Base-by-base conservation (phyloP, 805 yeast species). In the Candida takata region DNA sequence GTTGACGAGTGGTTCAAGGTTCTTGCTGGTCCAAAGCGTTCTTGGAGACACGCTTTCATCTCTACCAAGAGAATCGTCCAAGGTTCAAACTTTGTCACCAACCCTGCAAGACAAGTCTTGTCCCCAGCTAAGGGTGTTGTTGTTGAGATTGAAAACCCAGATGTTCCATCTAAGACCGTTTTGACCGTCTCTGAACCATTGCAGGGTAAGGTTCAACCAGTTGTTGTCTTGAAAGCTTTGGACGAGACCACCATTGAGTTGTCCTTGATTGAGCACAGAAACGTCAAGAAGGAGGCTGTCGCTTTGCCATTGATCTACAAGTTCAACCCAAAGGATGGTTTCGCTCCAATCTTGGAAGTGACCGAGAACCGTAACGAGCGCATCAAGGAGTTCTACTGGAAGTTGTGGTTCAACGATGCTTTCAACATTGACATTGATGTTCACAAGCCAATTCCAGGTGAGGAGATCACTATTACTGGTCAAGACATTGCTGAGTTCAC, bases 311-410 rank as follows among this genome's bases (percentile, higher is more conserved):
- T 92, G 63, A 68, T 77, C 46, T 94, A 81, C 75, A 74, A 65
- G 35, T 92, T 81, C 68, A 70, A 77, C 52, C 85, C 95, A 20
- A 71, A 74, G 35, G 84, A 82, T 58, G 98, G 98, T n/a, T 88
- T 82, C 57, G 95, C 96, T 41, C 97, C 98, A 56, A 83, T 92
- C 49, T 69, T 78, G 47, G 98, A 92, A 66, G 75, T 82, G 26
- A 82, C 85, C 79, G 84, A 78, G 46, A 92, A 79, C 52, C 80
- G 98, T 70, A 92, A 92, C 65, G 76, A 75, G 42, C 77, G 97
- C 62, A 90, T 94, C 64, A 92, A 92, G 69, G 78, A 79, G 62
- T 85, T 92, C 70, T 92, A 92, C 77, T 92, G 98, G 98, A 80
- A 80, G 58, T 70, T 90, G 54, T 92, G 99, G 99, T 86, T 86